phyloP scores from a whole-genome alignment of 495 filamentous ascomycete genomes.

The Hyaloscypha hepaticicola region DNA sequence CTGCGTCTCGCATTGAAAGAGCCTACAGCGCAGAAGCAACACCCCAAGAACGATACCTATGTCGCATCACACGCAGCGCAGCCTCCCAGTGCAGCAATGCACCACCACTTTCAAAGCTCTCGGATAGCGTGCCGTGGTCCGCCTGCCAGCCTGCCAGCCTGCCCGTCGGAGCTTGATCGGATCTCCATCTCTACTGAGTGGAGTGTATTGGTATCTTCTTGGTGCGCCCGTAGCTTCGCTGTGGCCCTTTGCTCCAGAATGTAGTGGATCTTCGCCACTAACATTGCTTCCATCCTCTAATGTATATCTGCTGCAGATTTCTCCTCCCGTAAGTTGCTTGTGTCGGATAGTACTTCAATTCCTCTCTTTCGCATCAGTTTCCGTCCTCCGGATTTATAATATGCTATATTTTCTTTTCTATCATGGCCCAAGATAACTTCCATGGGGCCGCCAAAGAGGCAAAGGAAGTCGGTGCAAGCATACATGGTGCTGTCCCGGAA shows the following conservation, averaged over 20 bases:
- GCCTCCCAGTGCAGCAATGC: not conserved
- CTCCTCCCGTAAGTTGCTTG: not conserved
- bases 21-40: no score
- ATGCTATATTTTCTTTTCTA: not conserved
- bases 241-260: not conserved
- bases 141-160: not conserved
- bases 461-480: conserved; percentile 20
- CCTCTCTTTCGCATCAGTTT: conserved; percentile 1
- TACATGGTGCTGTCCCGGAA: conserved; percentile 19
- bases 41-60: no score
- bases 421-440: conserved; percentile 25
- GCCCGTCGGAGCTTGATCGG: conserved; percentile 13
- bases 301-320: not conserved
- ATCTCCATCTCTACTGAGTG: conserved; percentile 5
- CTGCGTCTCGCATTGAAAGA: no score
- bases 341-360: not conserved
- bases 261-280: conserved; percentile 13
- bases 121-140: not conserved
- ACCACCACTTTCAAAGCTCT: not conserved
- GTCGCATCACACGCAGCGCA: not conserved
- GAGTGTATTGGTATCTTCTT: not conserved
- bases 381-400: conserved; percentile 12
- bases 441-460: conserved; percentile 20
- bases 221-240: not conserved
- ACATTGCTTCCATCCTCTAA: not conserved